Evolutionary conservation across 139 green algal genomes (phyloP), one percentile per base, ranked within the genome.

Genomic region (Asterochloris sp.): DNA sequence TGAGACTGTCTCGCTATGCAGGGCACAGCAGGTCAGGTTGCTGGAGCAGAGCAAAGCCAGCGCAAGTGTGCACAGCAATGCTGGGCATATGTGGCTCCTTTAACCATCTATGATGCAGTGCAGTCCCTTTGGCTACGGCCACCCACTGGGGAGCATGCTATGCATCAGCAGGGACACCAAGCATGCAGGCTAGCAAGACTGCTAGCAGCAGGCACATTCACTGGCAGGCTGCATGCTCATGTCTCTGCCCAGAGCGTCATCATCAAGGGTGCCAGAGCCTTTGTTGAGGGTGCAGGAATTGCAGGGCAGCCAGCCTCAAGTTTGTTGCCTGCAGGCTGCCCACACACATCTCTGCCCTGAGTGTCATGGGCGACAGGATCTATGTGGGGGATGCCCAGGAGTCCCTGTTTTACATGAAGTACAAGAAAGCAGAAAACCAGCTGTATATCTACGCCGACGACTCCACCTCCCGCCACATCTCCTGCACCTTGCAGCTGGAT

Each of bases 391-490:
- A 98, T 86, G 81, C 87, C 15, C 91, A 97, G 79, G 94, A 96
- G 83, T 93, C 86, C 26, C 88, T 98, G 74, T 88, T 93, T 82
- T 96, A 94, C 87, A 90, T 97, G 83, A 93, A 94, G 86, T 98
- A 98, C 91, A 94, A 94, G 79, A 87, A 87, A 78, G 60, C 84
- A 10, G 97, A 99, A 68, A 98, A 99, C 87, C 81, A 86, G 78
- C 90, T 99, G 60, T 98, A 99, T 89, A 87, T 95, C 26, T 98
- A 98, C 87, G 97, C 97, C 0, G 97, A 99, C 87, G 96, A 99
- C 86, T 82, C 87, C 10, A 77, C 92, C 19, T 85, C 94, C 6
- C 89, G 97, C 27, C 96, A 97, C 92, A 69, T 98, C 54, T 96
- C 94, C 0, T 76, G 89, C 12, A 76, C 91, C 24, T 85, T 96